Conservation (phyloP, 1,284 basidiomycete species). For the Cutaneotrichosporon daszewskae region DNA sequence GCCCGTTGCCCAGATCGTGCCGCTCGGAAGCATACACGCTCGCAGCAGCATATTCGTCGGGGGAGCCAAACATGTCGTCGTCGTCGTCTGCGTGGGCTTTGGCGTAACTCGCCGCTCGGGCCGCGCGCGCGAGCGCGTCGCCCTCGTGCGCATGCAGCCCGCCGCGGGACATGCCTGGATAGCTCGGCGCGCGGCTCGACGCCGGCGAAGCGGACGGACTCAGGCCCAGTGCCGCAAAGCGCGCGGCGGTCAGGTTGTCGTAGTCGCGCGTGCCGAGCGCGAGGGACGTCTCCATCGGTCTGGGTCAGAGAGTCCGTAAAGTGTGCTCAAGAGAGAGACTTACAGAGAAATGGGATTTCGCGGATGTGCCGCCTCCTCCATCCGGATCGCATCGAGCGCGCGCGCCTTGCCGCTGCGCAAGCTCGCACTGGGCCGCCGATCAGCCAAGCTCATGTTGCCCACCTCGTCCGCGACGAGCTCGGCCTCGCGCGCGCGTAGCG, state of each 20-base stretch:
- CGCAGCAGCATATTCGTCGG: constrained; percentile 13
- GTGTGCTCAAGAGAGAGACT: constrained; percentile 13
- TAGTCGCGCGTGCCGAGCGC: constrained; percentile 34
- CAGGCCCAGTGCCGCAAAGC: constrained; percentile 14
- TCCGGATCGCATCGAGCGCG: constrained; percentile 30
- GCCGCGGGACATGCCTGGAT: not conserved
- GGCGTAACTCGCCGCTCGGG: not conserved
- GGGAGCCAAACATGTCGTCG: constrained; percentile 19
- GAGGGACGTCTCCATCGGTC: constrained; percentile 31
- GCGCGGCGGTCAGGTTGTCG: constrained; percentile 28
- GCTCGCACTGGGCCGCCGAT: not conserved
- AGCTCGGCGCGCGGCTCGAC: not conserved
- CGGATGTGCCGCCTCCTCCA: constrained; percentile 20
- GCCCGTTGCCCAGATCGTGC: constrained; percentile 21
- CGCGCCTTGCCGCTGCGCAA: constrained; percentile 27
- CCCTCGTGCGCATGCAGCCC: not conserved
- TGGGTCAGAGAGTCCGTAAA: constrained; percentile 9
- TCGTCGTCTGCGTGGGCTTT: constrained; percentile 7
- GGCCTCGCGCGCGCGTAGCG: constrained; percentile 30
- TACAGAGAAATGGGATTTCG: constrained; percentile 30
- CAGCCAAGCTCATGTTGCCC: constrained; percentile 5
- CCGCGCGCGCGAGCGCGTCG: constrained; percentile 4
- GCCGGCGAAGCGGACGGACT: not conserved
- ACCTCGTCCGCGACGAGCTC: constrained; percentile 29
- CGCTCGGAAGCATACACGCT: constrained; percentile 7